Conservation (phyloP, 345 rosid genomes). For the Leavenworthia alabamica region DNA sequence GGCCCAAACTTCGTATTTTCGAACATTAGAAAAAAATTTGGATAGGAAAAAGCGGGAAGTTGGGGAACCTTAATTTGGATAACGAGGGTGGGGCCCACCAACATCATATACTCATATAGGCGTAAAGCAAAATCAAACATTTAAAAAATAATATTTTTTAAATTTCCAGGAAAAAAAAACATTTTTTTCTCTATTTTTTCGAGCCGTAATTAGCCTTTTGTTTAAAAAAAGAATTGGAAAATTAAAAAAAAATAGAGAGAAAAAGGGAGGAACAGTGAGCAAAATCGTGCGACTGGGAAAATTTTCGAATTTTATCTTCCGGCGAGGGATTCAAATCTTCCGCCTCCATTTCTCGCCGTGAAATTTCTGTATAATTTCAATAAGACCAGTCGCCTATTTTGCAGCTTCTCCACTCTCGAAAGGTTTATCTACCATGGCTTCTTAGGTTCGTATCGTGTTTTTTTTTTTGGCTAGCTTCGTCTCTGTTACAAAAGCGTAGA, state of each 20-base stretch:
- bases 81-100: constrained; percentile 23
- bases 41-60: constrained; percentile 24
- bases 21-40: neutral
- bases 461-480: neutral
- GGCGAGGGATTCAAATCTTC: constrained; percentile 22
- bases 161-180: constrained; percentile 6
- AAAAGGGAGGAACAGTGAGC: constrained; percentile 22
- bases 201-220: constrained; percentile 26
- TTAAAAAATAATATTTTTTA: neutral
- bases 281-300: constrained; percentile 24
- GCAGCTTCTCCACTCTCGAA: neutral
- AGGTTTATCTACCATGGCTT: constrained; percentile 23
- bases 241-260: constrained; percentile 2
- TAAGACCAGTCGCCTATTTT: neutral
- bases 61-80: neutral
- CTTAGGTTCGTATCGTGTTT: constrained; percentile 20
- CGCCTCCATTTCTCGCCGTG: constrained; percentile 22
- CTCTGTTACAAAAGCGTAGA: neutral
- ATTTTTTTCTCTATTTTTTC: constrained; percentile 1
- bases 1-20: neutral
- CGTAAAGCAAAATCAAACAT: constrained; percentile 30
- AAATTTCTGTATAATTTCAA: neutral
- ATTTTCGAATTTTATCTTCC: constrained; percentile 24
- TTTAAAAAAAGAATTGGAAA: neutral
- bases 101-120: neutral